A percentile compares a stretch with the other conserved stretches of the same genome.
Conservation (phyloP, 2,329 filamentous ascomycete species). For the Penicillium aurantiogriseum region DNA sequence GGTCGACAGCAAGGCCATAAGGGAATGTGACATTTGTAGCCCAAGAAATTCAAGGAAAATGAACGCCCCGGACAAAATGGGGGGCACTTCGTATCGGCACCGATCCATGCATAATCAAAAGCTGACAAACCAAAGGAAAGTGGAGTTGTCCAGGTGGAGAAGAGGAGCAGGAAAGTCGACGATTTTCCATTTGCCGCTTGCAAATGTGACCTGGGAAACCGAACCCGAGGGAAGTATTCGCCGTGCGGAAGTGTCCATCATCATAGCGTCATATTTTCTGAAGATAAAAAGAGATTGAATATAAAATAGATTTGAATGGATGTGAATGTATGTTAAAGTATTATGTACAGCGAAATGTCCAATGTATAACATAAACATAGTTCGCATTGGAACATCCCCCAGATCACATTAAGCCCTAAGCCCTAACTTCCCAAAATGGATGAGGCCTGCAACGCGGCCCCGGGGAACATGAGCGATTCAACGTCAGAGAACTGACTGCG, state of each 20-base stretch:
- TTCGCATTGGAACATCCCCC: not conserved
- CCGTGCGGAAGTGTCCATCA: not conserved
- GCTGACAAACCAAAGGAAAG: conserved; percentile 31
- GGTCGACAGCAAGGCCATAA: conserved; percentile 24
- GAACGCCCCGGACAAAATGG: conserved; percentile 6
- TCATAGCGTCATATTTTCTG: not conserved
- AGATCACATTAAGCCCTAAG: conserved; percentile 18
- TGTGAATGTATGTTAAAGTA: not conserved
- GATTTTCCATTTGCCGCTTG: conserved; percentile 2
- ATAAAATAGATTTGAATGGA: not conserved
- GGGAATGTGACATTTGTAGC: conserved; percentile 6
- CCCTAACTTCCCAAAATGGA: conserved; percentile 30
- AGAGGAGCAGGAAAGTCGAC: conserved; percentile 8
- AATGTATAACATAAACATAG: not conserved
- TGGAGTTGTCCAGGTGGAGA: conserved; percentile 1
- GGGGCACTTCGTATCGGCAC: conserved; percentile 4
- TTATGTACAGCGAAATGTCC: not conserved
- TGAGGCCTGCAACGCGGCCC: conserved; percentile 17
- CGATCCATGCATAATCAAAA: conserved; percentile 25
- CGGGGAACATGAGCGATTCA: not conserved
- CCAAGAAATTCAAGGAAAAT: conserved; percentile 6
- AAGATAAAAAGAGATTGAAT: not conserved
- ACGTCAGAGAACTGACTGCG: conserved; percentile 4
- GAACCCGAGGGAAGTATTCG: not conserved
- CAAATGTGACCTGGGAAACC: not conserved